Evolutionary conservation across 306 rosid genomes (phyloP).

Genomic region (Vachellia collinsii): DNA sequence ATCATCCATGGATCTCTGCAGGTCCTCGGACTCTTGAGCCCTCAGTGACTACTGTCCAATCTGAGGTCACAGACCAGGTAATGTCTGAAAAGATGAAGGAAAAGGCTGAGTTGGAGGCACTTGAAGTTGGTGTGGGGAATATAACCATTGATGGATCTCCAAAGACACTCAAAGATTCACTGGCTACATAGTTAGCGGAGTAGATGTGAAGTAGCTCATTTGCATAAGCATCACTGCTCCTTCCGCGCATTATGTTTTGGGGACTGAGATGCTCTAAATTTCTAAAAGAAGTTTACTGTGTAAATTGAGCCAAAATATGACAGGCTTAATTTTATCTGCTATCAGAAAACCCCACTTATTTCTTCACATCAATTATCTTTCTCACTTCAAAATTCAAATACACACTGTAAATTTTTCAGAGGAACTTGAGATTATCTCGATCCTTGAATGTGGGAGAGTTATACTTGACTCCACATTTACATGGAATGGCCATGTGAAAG

Average conservation of each 20-base stretch:
- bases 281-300: neutral
- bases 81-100: constrained; percentile 52
- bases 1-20: constrained; percentile 78
- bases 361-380: neutral
- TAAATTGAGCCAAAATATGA: neutral
- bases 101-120: constrained; percentile 57
- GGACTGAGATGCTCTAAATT: neutral
- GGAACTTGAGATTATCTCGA: neutral
- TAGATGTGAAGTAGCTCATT: constrained; percentile 10
- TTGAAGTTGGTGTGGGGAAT: constrained; percentile 54
- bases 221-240: constrained; percentile 9
- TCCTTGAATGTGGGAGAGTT: neutral
- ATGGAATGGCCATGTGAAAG: neutral
- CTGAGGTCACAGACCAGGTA: constrained; percentile 33
- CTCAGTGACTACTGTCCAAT: constrained; percentile 36
- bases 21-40: constrained; percentile 67
- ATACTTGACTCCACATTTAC: neutral
- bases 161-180: constrained; percentile 46
- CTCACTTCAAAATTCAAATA: neutral
- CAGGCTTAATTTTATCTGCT: neutral
- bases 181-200: constrained; percentile 27
- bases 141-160: constrained; percentile 53
- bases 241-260: neutral
- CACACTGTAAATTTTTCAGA: neutral
- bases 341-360: neutral